phyloP scores from a whole-genome alignment of 257 asterid genomes.

The Anisodus acutangulus region DNA sequence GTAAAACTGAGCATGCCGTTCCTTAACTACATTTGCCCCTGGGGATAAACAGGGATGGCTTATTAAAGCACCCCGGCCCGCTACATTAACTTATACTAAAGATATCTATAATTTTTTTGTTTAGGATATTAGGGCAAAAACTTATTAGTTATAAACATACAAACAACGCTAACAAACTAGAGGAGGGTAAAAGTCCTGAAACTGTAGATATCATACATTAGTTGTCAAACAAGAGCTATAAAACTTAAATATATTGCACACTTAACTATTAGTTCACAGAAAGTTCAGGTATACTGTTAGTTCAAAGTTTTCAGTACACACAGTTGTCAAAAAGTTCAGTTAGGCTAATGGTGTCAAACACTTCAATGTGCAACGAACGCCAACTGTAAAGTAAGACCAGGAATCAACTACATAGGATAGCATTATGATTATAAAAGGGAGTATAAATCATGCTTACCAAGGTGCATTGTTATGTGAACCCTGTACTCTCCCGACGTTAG shows the following conservation, averaged over 20 bases:
- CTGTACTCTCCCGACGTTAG: conserved; percentile 50
- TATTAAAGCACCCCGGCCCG: not conserved
- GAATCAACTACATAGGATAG: not conserved
- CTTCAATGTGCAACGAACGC: not conserved
- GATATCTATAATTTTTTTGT: not conserved
- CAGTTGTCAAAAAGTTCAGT: not conserved
- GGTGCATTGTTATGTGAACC: conserved; percentile 58
- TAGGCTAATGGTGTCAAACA: not conserved
- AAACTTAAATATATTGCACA: not conserved
- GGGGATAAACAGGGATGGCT: not conserved
- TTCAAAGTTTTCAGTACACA: not conserved
- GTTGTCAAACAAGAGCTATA: not conserved
- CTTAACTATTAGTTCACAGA: not conserved
- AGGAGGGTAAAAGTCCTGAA: not conserved
- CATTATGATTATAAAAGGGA: not conserved
- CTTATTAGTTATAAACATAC: not conserved
- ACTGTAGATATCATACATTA: not conserved
- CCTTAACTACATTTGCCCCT: not conserved
- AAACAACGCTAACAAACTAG: not conserved
- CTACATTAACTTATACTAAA: not conserved
- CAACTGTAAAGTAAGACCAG: not conserved
- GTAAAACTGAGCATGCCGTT: not conserved
- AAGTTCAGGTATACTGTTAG: not conserved
- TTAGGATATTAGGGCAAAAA: not conserved
- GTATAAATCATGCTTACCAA: conserved; percentile 61